Evolutionary conservation across 805 yeast genomes (phyloP).

Genomic region (Candida bentonensis): DNA sequence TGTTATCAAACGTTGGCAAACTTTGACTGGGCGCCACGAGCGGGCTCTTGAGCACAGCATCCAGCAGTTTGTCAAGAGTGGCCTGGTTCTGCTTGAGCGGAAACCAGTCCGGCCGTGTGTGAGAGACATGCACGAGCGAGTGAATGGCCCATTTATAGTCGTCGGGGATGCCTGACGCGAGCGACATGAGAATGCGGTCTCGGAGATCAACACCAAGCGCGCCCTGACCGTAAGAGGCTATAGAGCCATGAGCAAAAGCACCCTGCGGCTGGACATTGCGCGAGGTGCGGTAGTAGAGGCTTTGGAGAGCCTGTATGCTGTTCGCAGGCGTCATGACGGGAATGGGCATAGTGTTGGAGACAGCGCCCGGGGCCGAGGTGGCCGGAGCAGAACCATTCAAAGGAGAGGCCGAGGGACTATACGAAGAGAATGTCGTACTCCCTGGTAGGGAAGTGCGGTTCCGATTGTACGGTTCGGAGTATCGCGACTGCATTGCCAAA

Average conservation of each 20-base stretch:
- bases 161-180: slow-evolving; percentile 45
- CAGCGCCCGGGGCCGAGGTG: background rate
- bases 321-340: slow-evolving; percentile 22
- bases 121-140: slow-evolving; percentile 33
- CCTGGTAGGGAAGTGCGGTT: too few relatives aligned
- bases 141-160: slow-evolving; percentile 65
- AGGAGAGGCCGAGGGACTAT: too few relatives aligned
- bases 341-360: slow-evolving; percentile 13
- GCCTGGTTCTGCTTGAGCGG: slow-evolving; percentile 26
- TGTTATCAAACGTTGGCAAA: slow-evolving; percentile 2
- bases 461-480: too few relatives aligned
- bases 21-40: slow-evolving; percentile 3
- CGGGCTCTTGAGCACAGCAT: slow-evolving; percentile 7
- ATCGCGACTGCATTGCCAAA: too few relatives aligned
- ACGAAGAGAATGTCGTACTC: too few relatives aligned
- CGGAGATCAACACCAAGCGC: slow-evolving; percentile 49
- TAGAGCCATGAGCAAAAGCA: slow-evolving; percentile 11
- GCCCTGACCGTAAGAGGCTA: slow-evolving; percentile 12
- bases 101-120: slow-evolving; percentile 35
- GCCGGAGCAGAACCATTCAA: background rate
- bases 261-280: slow-evolving; percentile 4
- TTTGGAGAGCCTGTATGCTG: slow-evolving; percentile 18
- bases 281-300: slow-evolving; percentile 12
- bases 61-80: slow-evolving; percentile 5
- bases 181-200: slow-evolving; percentile 55